A percentile compares a stretch with the other conserved stretches of the same genome.
Conservation (phyloP, 352 stramenopile species). For the Phytopythium mirpurense region DNA sequence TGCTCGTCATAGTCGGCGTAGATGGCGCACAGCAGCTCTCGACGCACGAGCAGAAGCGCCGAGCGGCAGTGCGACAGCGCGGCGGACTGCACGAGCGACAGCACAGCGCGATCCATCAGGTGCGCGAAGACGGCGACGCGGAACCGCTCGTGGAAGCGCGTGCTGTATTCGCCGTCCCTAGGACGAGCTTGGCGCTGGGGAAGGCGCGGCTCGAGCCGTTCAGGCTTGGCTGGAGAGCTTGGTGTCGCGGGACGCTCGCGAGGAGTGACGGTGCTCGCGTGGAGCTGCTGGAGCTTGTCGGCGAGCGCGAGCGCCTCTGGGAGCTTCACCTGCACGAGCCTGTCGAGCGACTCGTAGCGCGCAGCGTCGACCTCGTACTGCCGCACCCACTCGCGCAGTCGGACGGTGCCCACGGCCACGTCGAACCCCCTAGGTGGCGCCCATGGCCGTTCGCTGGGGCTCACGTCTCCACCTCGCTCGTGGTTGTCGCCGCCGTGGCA, state of each 20-base stretch:
- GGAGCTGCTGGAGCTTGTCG: slow-evolving; percentile 33
- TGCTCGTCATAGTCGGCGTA: slow-evolving; percentile 37
- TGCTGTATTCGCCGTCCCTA: slow-evolving; percentile 6
- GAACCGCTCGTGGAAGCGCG: slow-evolving; percentile 32
- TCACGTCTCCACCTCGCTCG: not conserved
- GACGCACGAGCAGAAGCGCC: slow-evolving; percentile 23
- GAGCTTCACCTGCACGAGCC: slow-evolving; percentile 42
- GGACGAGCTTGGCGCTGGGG: not conserved
- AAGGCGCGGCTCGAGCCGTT: not conserved
- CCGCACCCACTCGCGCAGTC: slow-evolving; percentile 38
- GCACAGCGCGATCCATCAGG: slow-evolving; percentile 33
- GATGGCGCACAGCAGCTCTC: slow-evolving; percentile 42
- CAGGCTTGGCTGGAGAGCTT: not conserved
- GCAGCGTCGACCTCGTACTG: slow-evolving; percentile 38
- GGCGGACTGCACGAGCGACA: slow-evolving; percentile 26
- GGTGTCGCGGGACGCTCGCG: not conserved
- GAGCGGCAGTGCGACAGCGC: slow-evolving; percentile 20
- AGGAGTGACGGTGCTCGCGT: slow-evolving; percentile 1
- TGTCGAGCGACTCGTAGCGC: slow-evolving; percentile 43
- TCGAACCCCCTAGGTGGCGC: not conserved
- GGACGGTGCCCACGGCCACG: slow-evolving; percentile 10
- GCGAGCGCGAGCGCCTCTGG: slow-evolving; percentile 39
- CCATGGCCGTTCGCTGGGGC: not conserved
- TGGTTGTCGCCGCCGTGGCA: not conserved
- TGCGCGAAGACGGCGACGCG: slow-evolving; percentile 39